phyloP scores from a whole-genome alignment of 768 basidiomycete genomes.

The Rubroboletus pulcherrimus region DNA sequence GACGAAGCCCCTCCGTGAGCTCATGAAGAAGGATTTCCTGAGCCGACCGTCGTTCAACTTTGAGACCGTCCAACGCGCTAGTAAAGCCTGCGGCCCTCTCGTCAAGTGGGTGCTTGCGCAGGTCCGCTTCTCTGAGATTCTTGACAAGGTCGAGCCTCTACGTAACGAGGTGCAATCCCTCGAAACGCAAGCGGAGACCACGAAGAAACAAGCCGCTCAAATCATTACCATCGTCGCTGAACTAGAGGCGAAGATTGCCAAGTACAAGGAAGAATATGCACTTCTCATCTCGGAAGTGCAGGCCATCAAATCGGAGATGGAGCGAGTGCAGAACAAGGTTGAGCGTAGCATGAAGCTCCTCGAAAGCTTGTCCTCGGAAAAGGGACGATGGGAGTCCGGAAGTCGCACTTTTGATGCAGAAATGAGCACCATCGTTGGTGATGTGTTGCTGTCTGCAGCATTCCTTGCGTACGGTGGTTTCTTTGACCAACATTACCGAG shows the following conservation, averaged over 20 bases:
- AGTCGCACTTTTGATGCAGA: slow-evolving; percentile 95
- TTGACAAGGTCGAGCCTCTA: slow-evolving; percentile 94
- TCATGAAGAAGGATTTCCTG: slow-evolving; percentile 91
- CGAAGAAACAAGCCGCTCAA: slow-evolving; percentile 86
- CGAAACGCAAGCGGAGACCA: slow-evolving; percentile 90
- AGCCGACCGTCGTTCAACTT: slow-evolving; percentile 90
- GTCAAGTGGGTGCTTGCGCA: slow-evolving; percentile 99
- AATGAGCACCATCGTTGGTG: slow-evolving; percentile 98
- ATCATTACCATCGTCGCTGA: slow-evolving; percentile 92
- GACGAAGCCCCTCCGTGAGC: slow-evolving; percentile 83
- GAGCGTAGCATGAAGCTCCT: slow-evolving; percentile 95
- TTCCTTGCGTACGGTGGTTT: slow-evolving; percentile 97
- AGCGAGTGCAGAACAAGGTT: slow-evolving; percentile 94
- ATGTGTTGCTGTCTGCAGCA: slow-evolving; percentile 91
- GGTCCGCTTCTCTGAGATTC: slow-evolving; percentile 93
- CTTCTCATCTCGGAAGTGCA: slow-evolving; percentile 95
- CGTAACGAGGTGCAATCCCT: slow-evolving; percentile 93
- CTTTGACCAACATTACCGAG: slow-evolving; percentile 98
- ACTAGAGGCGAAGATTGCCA: slow-evolving; percentile 86
- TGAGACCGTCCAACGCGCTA: slow-evolving; percentile 91
- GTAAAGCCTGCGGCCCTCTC: slow-evolving; percentile 94
- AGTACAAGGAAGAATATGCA: slow-evolving; percentile 97
- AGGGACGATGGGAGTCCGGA: slow-evolving; percentile 89
- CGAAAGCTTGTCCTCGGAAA: slow-evolving; percentile 91
- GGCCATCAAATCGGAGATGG: slow-evolving; percentile 97